A percentile compares a stretch with the other conserved stretches of the same genome.
These are phyloP conservation scores for Apophysomyces sp. DNA, from an alignment of 371 early-diverging fungal genomes.

Conservation along the genomic window DNA sequence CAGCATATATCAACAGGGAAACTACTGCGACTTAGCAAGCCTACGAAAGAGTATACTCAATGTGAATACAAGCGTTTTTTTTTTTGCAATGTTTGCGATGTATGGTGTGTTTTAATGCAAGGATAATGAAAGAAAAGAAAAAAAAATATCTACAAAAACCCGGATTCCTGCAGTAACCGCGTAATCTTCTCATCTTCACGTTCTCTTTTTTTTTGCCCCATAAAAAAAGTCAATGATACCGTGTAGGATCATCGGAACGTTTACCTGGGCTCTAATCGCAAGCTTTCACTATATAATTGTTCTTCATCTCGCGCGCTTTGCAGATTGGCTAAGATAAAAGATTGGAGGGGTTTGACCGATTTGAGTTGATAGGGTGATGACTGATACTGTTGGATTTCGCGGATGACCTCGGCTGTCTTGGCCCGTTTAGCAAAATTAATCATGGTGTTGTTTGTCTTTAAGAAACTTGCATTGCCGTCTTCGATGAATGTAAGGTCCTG, in stretches of 20 bases:
- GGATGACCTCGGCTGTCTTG: constrained; percentile 87
- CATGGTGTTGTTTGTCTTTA: constrained; percentile 50
- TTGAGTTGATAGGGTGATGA: constrained; percentile 71
- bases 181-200: constrained; percentile 82
- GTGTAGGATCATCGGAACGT: neutral
- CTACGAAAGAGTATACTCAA: no score
- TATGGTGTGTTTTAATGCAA: neutral
- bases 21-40: no score
- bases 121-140: neutral
- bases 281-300: constrained; percentile 70
- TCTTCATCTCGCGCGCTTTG: constrained; percentile 52
- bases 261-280: constrained; percentile 79
- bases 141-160: constrained; percentile 58
- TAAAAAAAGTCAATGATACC: neutral
- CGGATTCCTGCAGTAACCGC: constrained; percentile 71
- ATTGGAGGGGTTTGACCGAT: constrained; percentile 80
- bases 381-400: constrained; percentile 90
- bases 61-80: neutral
- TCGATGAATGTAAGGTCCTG: constrained; percentile 94
- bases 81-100: neutral
- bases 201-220: constrained; percentile 37
- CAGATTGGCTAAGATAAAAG: constrained; percentile 64
- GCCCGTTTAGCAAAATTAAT: constrained; percentile 91
- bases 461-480: constrained; percentile 75
- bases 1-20: no score